These are phyloP conservation scores for Hypoxylon intermedium DNA, from an alignment of 495 filamentous ascomycete genomes.

Conservation along the genomic window DNA sequence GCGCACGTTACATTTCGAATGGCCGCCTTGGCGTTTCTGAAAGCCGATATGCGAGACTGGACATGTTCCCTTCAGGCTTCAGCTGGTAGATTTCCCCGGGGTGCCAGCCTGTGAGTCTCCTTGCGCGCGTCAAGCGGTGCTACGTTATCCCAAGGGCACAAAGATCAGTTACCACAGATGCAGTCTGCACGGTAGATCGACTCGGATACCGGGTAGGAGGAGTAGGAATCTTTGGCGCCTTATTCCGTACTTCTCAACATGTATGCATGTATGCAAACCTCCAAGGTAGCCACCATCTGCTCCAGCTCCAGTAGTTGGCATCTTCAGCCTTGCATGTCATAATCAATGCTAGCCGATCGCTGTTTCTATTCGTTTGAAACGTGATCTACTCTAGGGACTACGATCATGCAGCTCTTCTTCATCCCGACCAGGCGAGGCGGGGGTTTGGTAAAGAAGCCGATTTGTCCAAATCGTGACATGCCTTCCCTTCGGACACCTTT, in stretches of 20 bases:
- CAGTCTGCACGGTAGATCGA: slow-evolving; percentile 30
- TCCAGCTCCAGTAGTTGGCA: background rate
- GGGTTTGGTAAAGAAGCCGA: background rate
- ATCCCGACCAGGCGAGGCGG: slow-evolving; percentile 6
- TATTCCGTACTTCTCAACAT: slow-evolving; percentile 13
- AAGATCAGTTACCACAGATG: slow-evolving; percentile 25
- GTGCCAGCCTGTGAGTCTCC: background rate
- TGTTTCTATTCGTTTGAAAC: slow-evolving; percentile 20
- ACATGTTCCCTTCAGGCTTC: background rate
- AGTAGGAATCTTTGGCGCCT: background rate
- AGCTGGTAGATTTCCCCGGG: slow-evolving; percentile 22
- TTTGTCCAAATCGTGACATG: background rate
- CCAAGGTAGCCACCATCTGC: background rate
- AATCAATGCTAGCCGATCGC: slow-evolving; percentile 13
- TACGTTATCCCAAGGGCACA: slow-evolving; percentile 1
- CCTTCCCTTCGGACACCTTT: background rate
- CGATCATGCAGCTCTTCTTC: slow-evolving; percentile 6
- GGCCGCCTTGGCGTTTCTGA: no score
- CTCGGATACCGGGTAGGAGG: slow-evolving; percentile 25
- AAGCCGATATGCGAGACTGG: no score
- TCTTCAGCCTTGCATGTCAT: slow-evolving; percentile 23
- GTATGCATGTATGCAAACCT: background rate
- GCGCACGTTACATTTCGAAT: no score
- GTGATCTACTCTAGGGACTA: slow-evolving; percentile 7
- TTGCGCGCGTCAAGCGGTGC: no score